Conservation (phyloP, 805 yeast genomes). For the Priceomyces carsonii region DNA sequence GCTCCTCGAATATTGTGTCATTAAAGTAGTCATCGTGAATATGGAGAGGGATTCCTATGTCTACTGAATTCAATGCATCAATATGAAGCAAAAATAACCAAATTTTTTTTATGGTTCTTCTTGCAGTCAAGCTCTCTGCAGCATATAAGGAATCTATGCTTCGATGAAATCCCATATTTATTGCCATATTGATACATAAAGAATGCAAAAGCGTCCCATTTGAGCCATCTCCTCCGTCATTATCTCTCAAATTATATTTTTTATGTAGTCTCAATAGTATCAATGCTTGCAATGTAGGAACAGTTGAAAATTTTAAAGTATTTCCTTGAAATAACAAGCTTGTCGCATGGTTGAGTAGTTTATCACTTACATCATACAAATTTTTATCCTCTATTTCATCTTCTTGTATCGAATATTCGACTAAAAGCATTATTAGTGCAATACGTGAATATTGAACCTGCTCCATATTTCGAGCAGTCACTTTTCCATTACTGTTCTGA, state of each 20-base stretch:
- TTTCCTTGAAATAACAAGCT: conserved; percentile 1
- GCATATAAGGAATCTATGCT: conserved; percentile 4
- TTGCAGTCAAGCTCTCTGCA: not conserved
- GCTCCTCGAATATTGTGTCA: not conserved
- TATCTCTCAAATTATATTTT: conserved; percentile 4
- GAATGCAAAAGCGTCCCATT: conserved; percentile 4
- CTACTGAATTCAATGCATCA: conserved; percentile 5
- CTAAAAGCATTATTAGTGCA: conserved; percentile 2
- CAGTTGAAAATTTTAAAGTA: not conserved
- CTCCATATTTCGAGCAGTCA: not conserved
- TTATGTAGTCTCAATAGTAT: conserved; percentile 2
- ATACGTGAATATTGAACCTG: not conserved
- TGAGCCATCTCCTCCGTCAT: conserved; percentile 6
- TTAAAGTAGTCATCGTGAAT: conserved; percentile 2
- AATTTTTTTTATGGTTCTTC: conserved; percentile 1
- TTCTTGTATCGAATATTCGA: conserved; percentile 3
- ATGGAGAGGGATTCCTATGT: conserved; percentile 6
- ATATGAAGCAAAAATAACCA: conserved; percentile 4
- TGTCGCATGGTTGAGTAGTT: conserved; percentile 1
- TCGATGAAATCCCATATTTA: conserved; percentile 5
- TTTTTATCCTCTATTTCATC: not conserved
- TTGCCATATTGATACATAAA: conserved; percentile 6
- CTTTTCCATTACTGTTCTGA: not conserved
- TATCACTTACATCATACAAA: not conserved
- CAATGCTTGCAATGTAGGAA: conserved; percentile 5